phyloP scores from a whole-genome alignment of 2,329 filamentous ascomycete genomes.

The Massarina eburnea region DNA sequence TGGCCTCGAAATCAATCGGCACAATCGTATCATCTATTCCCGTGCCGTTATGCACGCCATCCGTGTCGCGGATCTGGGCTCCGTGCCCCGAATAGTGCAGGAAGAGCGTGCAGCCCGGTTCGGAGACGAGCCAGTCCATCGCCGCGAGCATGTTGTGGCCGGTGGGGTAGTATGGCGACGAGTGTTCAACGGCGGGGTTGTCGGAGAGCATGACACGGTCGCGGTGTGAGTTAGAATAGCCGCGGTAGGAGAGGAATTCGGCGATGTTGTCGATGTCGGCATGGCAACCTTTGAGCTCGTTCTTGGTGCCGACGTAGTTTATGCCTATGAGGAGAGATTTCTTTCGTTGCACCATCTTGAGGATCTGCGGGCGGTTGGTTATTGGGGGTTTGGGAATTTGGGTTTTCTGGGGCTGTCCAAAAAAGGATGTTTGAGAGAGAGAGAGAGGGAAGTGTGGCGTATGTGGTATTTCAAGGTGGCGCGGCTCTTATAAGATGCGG shows the following conservation, averaged over 20 bases:
- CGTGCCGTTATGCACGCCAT: slow-evolving; percentile 38
- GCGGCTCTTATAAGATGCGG: too few species aligned
- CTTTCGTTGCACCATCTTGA: slow-evolving; percentile 22
- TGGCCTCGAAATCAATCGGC: slow-evolving; percentile 55
- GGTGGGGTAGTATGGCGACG: slow-evolving; percentile 41
- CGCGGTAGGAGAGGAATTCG: slow-evolving; percentile 48
- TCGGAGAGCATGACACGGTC: slow-evolving; percentile 52
- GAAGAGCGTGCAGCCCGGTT: slow-evolving; percentile 56
- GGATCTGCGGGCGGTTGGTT: not conserved
- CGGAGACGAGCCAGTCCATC: slow-evolving; percentile 60
- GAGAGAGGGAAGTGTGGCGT: not conserved
- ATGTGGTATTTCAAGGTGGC: not conserved
- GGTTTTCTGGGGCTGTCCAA: not conserved
- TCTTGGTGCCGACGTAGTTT: slow-evolving; percentile 51
- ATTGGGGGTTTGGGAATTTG: not conserved
- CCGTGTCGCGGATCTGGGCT: slow-evolving; percentile 53
- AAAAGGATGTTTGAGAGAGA: not conserved
- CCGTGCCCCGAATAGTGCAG: slow-evolving; percentile 63
- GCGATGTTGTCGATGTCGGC: slow-evolving; percentile 53
- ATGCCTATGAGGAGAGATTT: slow-evolving; percentile 58
- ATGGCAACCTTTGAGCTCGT: slow-evolving; percentile 52
- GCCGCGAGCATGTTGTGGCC: slow-evolving; percentile 54
- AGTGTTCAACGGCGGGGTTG: slow-evolving; percentile 27
- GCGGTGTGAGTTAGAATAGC: slow-evolving; percentile 45
- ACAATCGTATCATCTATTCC: slow-evolving; percentile 55